These are phyloP conservation scores for Phytophthora syringae DNA, from an alignment of 352 stramenopile genomes.

Conservation along the genomic window DNA sequence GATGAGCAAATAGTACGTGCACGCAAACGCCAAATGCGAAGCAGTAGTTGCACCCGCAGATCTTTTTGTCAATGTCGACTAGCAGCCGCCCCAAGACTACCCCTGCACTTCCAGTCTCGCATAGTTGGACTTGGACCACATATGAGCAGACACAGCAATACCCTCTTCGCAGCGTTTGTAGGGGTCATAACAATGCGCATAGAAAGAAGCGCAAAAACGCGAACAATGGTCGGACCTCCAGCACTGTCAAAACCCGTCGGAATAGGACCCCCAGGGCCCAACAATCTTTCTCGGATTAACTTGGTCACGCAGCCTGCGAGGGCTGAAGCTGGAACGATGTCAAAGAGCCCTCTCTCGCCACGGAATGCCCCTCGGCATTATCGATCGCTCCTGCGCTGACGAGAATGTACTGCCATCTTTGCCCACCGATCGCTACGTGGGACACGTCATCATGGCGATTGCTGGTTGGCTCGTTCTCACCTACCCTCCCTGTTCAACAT, in stretches of 20 bases:
- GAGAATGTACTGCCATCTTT: no score
- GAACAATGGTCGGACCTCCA: not conserved
- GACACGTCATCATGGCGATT: no score
- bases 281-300: not conserved
- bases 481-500: no score
- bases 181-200: not conserved
- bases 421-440: no score
- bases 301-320: not conserved
- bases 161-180: not conserved
- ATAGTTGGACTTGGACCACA: slow-evolving; percentile 12
- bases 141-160: slow-evolving; percentile 12
- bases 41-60: slow-evolving; percentile 1
- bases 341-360: not conserved
- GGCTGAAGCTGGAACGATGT: not conserved
- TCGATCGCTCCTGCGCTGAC: no score
- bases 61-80: not conserved
- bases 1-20: not conserved
- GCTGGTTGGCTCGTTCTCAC: no score
- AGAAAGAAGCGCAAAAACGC: not conserved
- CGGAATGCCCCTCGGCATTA: no score
- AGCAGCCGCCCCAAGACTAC: not conserved
- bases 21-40: slow-evolving; percentile 4
- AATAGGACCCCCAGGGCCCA: not conserved
- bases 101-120: slow-evolving; percentile 1
- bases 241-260: not conserved